phyloP scores from a whole-genome alignment of 2,329 filamentous ascomycete genomes.

The Dactylella cylindrospora region DNA sequence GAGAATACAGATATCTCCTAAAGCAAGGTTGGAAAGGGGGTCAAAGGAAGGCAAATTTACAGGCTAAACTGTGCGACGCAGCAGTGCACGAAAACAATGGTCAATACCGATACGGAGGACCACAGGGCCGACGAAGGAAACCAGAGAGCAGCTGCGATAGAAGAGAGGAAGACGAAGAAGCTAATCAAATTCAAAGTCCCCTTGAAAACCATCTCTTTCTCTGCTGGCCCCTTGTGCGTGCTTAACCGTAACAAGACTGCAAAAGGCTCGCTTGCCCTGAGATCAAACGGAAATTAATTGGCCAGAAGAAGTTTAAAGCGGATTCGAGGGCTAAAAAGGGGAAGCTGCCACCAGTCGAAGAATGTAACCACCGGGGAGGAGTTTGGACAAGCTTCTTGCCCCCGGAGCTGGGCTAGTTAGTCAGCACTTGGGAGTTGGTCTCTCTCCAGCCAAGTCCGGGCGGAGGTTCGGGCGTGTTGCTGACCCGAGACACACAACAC shows the following conservation, averaged over 20 bases:
- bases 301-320: too few relatives aligned
- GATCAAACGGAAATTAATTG: background rate
- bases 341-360: too few relatives aligned
- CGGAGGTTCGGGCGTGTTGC: slow-evolving; percentile 28
- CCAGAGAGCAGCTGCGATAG: slow-evolving; percentile 19
- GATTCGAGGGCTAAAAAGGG: background rate
- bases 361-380: slow-evolving; percentile 2
- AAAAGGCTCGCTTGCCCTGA: slow-evolving; percentile 8
- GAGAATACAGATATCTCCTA: too few relatives aligned
- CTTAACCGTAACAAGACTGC: too few relatives aligned
- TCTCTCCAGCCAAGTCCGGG: too few relatives aligned
- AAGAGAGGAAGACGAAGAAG: slow-evolving; percentile 9
- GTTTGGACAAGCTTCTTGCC: background rate
- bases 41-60: slow-evolving; percentile 5
- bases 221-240: slow-evolving; percentile 5
- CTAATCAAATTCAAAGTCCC: slow-evolving; percentile 13
- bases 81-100: slow-evolving; percentile 9
- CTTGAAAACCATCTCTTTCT: slow-evolving; percentile 20
- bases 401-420: too few relatives aligned
- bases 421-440: too few relatives aligned
- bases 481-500: slow-evolving; percentile 38
- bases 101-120: slow-evolving; percentile 5
- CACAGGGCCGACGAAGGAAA: slow-evolving; percentile 11
- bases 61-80: slow-evolving; percentile 14
- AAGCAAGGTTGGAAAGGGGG: slow-evolving; percentile 23